A percentile compares a stretch with the other conserved stretches of the same genome.
Evolutionary conservation across 106 monocot genomes (phyloP).

Genomic region (Chionographis japonica): DNA sequence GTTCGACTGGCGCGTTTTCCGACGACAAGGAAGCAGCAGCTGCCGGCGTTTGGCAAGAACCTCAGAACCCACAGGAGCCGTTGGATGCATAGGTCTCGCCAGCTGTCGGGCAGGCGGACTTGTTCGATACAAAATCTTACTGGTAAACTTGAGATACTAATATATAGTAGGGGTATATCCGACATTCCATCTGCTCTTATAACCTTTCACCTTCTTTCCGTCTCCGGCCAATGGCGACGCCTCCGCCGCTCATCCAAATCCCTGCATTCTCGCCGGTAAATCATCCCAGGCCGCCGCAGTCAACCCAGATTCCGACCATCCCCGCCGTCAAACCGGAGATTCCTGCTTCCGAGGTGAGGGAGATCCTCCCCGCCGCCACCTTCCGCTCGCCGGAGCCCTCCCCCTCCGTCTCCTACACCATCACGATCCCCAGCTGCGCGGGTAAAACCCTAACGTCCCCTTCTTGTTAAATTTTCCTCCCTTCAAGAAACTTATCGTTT

Average conservation of each 20-base stretch:
- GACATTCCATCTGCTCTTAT: too few relatives aligned
- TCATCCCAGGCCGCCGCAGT: conserved; percentile 3
- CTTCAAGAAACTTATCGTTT: background rate
- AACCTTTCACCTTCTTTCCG: background rate
- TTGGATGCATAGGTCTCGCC: too few relatives aligned
- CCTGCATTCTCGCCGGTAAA: background rate
- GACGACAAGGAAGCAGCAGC: too few relatives aligned
- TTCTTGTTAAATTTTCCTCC: background rate
- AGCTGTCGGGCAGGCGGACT: too few relatives aligned
- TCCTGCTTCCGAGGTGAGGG: conserved; percentile 12
- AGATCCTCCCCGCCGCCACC: conserved; percentile 6
- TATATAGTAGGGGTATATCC: too few relatives aligned
- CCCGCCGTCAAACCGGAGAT: conserved; percentile 30
- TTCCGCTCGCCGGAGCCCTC: conserved; percentile 5
- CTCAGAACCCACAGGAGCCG: too few relatives aligned
- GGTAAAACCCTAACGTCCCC: conserved; percentile 26
- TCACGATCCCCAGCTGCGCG: conserved; percentile 70
- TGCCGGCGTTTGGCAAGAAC: too few relatives aligned
- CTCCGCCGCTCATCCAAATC: conserved; percentile 6
- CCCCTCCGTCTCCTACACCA: conserved; percentile 22
- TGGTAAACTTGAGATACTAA: too few relatives aligned
- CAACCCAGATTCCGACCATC: background rate
- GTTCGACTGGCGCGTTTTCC: too few relatives aligned
- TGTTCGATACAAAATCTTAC: too few relatives aligned
- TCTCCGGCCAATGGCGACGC: background rate